Evolutionary conservation across 768 basidiomycete genomes (phyloP), one percentile per base, ranked within the genome.

Genomic region (Mycena kentingensis): DNA sequence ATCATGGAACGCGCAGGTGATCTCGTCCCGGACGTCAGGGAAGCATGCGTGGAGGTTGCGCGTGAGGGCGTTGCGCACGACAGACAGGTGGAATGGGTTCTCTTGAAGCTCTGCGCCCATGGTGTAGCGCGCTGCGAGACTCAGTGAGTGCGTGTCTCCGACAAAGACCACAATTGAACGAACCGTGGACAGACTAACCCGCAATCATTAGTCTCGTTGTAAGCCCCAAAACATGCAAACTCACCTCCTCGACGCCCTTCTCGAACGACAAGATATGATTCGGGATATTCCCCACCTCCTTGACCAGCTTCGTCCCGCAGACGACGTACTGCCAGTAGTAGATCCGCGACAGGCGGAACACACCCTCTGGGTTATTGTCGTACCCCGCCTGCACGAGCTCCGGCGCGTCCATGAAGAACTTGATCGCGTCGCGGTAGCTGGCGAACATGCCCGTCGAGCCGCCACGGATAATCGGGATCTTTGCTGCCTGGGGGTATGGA

Each of bases 291-390:
- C 67, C 64, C 13, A 79, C 10, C 36, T 81, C 77, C 16, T 78
- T 69, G 27, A 78, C 58, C 13, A 68, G 63, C 42, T 67, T 58
- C 0, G 60, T 61, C 12, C 60, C 63, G 15, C 63, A 58, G 5
- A 77, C 57, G 15, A 82, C 52, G 35, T 78, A 70, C 0, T 60
- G 48, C 80, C 80, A 81, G 24, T 28, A 46, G 4, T 28, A 54
- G 1, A 50, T n/a, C 1, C 46, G 46, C 6, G 52, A 48, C 0
- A 54, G 24, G 13, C 49, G 52, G 22, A 58, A 58, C 16, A 54
- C 46, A 5, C 52, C 49, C 0, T 58, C 29, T 4, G 52, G 52
- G 12, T 58, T 43, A 11, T 24, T 38, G 38, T 51, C 42, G 49
- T 58, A 58, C 1, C 52, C 52, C 0, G 10, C 38, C 25, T 58